Conservation (phyloP, 805 yeast genomes). For the Tetrapisispora namnaoensis region DNA sequence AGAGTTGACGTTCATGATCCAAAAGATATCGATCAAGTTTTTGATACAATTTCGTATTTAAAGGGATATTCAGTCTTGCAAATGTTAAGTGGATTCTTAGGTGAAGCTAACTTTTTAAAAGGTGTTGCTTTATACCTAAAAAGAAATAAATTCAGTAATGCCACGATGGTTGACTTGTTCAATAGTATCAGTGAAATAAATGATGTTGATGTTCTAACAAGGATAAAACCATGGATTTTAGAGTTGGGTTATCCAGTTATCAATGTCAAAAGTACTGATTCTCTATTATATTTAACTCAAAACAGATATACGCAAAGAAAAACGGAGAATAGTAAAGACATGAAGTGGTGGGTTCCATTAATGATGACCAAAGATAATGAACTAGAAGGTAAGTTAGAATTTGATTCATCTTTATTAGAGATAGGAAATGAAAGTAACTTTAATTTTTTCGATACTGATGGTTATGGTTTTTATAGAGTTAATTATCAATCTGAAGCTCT, state of each 20-base stretch:
- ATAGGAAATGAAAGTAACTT: background rate
- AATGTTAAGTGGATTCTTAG: slow-evolving; percentile 66
- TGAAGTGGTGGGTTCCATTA: slow-evolving; percentile 50
- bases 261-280: slow-evolving; percentile 34
- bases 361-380: slow-evolving; percentile 10
- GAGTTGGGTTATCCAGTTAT: slow-evolving; percentile 67
- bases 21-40: slow-evolving; percentile 69
- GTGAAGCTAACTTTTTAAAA: slow-evolving; percentile 55
- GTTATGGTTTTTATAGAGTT: slow-evolving; percentile 46
- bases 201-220: slow-evolving; percentile 37
- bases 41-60: slow-evolving; percentile 71
- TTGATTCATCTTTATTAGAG: background rate
- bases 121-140: slow-evolving; percentile 67
- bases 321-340: background rate
- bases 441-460: slow-evolving; percentile 41
- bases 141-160: slow-evolving; percentile 55
- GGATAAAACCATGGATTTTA: slow-evolving; percentile 51
- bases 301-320: slow-evolving; percentile 4
- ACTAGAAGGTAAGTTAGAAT: slow-evolving; percentile 2
- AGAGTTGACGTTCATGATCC: slow-evolving; percentile 76
- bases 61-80: slow-evolving; percentile 73
- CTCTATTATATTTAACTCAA: slow-evolving; percentile 6
- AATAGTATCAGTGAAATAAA: slow-evolving; percentile 53
- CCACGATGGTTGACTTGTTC: slow-evolving; percentile 63
- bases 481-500: slow-evolving; percentile 38